Evolutionary conservation across 1,284 basidiomycete genomes (phyloP).

Genomic region (Fomitopsis pinicola): DNA sequence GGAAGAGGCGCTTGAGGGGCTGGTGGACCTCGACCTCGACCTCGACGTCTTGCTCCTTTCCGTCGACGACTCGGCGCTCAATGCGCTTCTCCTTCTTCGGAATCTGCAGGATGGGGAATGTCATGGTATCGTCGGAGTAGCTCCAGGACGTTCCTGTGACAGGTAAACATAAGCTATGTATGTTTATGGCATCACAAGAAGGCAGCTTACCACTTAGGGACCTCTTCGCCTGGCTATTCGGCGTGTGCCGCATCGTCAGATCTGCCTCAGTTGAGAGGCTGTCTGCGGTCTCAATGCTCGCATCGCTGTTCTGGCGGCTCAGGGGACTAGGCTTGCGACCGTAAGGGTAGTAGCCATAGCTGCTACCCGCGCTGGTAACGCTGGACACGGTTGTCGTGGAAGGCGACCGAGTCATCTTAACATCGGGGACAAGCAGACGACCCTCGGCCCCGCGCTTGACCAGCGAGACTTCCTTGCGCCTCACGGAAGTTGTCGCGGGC

Average conservation of each 20-base stretch:
- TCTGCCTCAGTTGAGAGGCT: slow-evolving; percentile 19
- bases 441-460: slow-evolving; percentile 55
- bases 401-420: slow-evolving; percentile 42
- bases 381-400: slow-evolving; percentile 23
- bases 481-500: slow-evolving; percentile 14
- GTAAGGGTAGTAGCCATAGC: slow-evolving; percentile 13
- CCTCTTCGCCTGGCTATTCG: slow-evolving; percentile 20
- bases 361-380: slow-evolving; percentile 18
- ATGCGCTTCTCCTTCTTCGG: slow-evolving; percentile 52
- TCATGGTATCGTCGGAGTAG: slow-evolving; percentile 56
- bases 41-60: slow-evolving; percentile 45
- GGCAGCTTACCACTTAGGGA: slow-evolving; percentile 26
- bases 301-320: slow-evolving; percentile 31
- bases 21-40: slow-evolving; percentile 45
- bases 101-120: slow-evolving; percentile 59
- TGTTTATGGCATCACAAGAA: background rate
- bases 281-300: slow-evolving; percentile 15
- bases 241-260: slow-evolving; percentile 12
- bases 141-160: slow-evolving; percentile 60
- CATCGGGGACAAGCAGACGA: slow-evolving; percentile 61
- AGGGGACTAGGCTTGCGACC: slow-evolving; percentile 34
- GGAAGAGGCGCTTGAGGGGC: slow-evolving; percentile 44
- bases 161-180: slow-evolving; percentile 10
- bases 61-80: slow-evolving; percentile 44
- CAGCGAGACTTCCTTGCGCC: slow-evolving; percentile 42